phyloP scores from a whole-genome alignment of 1,139 yeast genomes.

The Taphrina betulina region DNA sequence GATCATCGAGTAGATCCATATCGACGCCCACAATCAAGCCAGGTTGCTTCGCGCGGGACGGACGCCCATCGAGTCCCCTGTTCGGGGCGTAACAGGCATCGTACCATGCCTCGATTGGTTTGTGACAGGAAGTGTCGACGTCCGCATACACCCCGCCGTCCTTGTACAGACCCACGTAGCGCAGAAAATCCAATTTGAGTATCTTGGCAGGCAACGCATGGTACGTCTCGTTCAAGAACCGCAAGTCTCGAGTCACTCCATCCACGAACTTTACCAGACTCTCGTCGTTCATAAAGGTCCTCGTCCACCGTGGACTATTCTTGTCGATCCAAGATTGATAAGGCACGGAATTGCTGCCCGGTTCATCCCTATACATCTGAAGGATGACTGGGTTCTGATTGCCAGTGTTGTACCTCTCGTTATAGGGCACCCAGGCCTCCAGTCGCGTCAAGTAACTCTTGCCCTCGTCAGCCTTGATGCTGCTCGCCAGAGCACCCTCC shows the following conservation, averaged over 20 bases:
- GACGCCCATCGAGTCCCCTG: not conserved
- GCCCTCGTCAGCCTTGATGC: not conserved
- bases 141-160: constrained; percentile 93
- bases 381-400: constrained; percentile 25
- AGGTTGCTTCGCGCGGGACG: constrained; percentile 15
- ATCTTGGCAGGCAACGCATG: constrained; percentile 72
- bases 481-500: not conserved
- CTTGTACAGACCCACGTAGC: constrained; percentile 82
- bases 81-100: constrained; percentile 8
- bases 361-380: constrained; percentile 25
- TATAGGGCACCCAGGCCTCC: constrained; percentile 12
- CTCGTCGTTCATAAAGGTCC: constrained; percentile 14
- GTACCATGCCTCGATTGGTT: constrained; percentile 22
- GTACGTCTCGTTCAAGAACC: constrained; percentile 63
- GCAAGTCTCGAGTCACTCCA: constrained; percentile 15
- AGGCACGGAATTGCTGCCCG: constrained; percentile 9
- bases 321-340: constrained; percentile 18
- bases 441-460: constrained; percentile 1
- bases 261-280: not conserved
- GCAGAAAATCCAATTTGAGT: constrained; percentile 83
- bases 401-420: not conserved
- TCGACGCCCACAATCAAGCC: constrained; percentile 34
- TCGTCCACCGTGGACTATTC: constrained; percentile 12
- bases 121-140: constrained; percentile 61
- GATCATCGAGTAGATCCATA: constrained; percentile 16